Evolutionary conservation across 2,329 filamentous ascomycete genomes (phyloP), one percentile per base, ranked within the genome.

Genomic region (Harringtonia lauricola): DNA sequence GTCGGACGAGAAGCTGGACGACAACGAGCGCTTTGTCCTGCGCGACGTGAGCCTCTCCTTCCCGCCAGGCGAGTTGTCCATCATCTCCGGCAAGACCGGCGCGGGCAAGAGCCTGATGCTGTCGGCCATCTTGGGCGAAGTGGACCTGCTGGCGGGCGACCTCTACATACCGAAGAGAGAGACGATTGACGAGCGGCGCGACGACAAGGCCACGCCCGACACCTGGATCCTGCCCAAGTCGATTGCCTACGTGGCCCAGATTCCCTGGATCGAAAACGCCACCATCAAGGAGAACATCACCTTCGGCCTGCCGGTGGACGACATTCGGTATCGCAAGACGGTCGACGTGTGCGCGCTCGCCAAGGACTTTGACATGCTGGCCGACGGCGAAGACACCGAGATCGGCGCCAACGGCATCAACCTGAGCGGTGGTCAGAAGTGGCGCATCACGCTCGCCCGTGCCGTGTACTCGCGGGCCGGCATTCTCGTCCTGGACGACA

Each of bases 391-490:
- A 52, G 63, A 75, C 38, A 94, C 87, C 0, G 83, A 89, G 54
- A 85, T 94, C 42, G 86, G 86, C 12, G 83, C 84, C 3, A 89
- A 90, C 49, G 86, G 86, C 8, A 85, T 92, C 52, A 89, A 90
- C 52, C 66, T 94, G 8, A 87, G 81, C 48, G 86, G 87, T 49
- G 87, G 86, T 0, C 86, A 94, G 60, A 79, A 85, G 55, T 89
- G 86, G 83, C 75, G 86, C 42, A 73, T 92, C 28, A 86, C 83
- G 0, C 78, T 94, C 52, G 86, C 86, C 2, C 71, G 86, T 38
- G 85, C 86, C 1, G 67, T 92, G 17, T 92, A 92, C 59, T 89
- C 84, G 2, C 71, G 85, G 14, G 84, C 83, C 1, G 80, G 82
- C 0, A 80, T 88, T 49, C 65, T 94, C 6, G 66, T 92, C 17